Percentiles rank a stretch among this genome's conserved stretches.
Conservation (phyloP, 495 filamentous ascomycete species). For the Xylaria castorea region DNA sequence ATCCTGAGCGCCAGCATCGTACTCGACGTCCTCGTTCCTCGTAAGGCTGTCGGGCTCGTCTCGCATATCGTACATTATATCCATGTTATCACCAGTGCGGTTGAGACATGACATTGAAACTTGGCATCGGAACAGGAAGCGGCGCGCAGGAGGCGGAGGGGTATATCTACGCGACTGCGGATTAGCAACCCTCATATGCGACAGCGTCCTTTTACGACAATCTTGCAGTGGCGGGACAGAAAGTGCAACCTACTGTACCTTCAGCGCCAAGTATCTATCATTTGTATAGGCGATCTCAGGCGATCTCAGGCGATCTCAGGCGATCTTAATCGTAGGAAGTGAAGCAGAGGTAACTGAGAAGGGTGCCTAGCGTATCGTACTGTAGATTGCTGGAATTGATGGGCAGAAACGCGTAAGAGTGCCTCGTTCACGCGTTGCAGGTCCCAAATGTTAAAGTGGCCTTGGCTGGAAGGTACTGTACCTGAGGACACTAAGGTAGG, state of each 20-base stretch:
- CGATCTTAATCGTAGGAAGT: background rate
- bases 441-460: slow-evolving; percentile 17
- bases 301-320: too few species aligned
- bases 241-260: background rate
- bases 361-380: background rate
- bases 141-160: background rate
- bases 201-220: background rate
- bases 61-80: slow-evolving; percentile 13
- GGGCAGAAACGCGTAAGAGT: background rate
- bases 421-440: slow-evolving; percentile 16
- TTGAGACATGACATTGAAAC: background rate
- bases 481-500: too few species aligned
- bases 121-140: too few species aligned
- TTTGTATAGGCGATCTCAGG: background rate
- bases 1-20: background rate
- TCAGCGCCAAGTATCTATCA: background rate
- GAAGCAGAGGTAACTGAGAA: background rate
- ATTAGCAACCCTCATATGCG: slow-evolving; percentile 2
- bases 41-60: background rate
- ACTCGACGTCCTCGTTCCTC: background rate
- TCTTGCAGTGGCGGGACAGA: background rate
- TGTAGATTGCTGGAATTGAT: background rate
- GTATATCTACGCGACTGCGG: background rate
- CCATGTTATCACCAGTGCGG: background rate
- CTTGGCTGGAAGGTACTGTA: background rate